Evolutionary conservation across 768 basidiomycete genomes (phyloP).

Genomic region (Podaxis rugospora): DNA sequence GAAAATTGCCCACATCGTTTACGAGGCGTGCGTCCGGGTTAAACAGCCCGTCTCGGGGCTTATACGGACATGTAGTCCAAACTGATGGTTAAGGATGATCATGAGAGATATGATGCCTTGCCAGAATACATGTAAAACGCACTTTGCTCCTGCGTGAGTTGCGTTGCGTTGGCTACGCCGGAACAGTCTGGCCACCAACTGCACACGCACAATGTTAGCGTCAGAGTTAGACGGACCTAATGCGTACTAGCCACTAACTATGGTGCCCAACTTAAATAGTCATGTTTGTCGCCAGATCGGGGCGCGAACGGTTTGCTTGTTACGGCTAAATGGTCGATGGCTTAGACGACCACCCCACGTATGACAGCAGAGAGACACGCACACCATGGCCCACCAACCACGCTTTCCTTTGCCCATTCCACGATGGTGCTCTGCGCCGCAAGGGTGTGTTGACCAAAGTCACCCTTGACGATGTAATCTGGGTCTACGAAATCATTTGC

Average conservation of each 20-base stretch:
- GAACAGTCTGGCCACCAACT: constrained; percentile 67
- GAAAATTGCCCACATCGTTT: constrained; percentile 52
- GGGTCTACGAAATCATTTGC: constrained; percentile 57
- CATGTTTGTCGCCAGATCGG: constrained; percentile 51
- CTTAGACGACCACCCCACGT: background rate
- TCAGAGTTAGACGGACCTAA: background rate
- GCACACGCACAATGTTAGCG: background rate
- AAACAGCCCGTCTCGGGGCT: constrained; percentile 53
- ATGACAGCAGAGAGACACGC: constrained; percentile 16
- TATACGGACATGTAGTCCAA: constrained; percentile 57
- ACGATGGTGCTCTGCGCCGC: constrained; percentile 44
- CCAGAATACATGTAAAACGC: constrained; percentile 8
- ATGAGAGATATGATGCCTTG: background rate
- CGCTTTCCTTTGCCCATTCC: constrained; percentile 40
- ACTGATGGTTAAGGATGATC: constrained; percentile 23
- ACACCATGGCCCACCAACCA: constrained; percentile 53
- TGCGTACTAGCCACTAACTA: constrained; percentile 39
- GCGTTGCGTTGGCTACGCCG: constrained; percentile 52
- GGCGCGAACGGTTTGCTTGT: constrained; percentile 41
- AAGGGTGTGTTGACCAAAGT: constrained; percentile 36
- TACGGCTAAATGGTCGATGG: constrained; percentile 27
- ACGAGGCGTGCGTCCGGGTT: constrained; percentile 60
- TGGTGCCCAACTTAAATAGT: constrained; percentile 70
- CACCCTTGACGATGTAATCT: constrained; percentile 36
- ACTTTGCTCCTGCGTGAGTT: constrained; percentile 50